A percentile compares a stretch with the other conserved stretches of the same genome.
These are phyloP conservation scores for Mortierella sp. DNA, from an alignment of 371 early-diverging fungal species.

Conservation along the genomic window DNA sequence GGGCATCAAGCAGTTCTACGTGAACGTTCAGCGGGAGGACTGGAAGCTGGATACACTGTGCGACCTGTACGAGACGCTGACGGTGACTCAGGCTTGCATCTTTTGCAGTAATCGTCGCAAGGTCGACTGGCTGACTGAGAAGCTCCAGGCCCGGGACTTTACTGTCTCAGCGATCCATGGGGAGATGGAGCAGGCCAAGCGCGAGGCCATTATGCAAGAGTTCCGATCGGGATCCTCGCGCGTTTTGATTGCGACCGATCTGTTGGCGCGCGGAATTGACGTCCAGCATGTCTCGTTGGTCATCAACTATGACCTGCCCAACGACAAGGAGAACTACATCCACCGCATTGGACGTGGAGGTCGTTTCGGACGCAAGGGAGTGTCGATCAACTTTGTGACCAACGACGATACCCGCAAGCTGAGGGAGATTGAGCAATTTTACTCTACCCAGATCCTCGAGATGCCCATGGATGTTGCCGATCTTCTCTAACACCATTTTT, in stretches of 20 bases:
- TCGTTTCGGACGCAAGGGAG: conserved; percentile 99
- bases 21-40: conserved; percentile 88
- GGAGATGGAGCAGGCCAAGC: conserved; percentile 94
- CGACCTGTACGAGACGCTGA: conserved; percentile 90
- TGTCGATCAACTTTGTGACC: conserved; percentile 98
- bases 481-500: conserved; percentile 64
- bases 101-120: conserved; percentile 94
- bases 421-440: conserved; percentile 92
- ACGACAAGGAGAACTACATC: conserved; percentile 95
- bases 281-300: conserved; percentile 98
- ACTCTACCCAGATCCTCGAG: conserved; percentile 95
- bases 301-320: conserved; percentile 97
- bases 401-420: conserved; percentile 90
- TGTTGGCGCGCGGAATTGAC: conserved; percentile 99
- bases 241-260: conserved; percentile 97
- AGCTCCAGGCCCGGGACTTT: conserved; percentile 83
- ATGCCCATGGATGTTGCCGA: conserved; percentile 92
- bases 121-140: conserved; percentile 88
- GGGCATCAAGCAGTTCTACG: conserved; percentile 91
- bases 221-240: conserved; percentile 94
- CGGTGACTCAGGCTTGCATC: conserved; percentile 94
- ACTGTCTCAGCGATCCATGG: conserved; percentile 94
- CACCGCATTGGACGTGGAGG: conserved; percentile 99
- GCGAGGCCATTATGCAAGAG: conserved; percentile 95
- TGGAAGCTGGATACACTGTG: conserved; percentile 90